These are phyloP conservation scores for Saitoella complicata DNA, from an alignment of 805 yeast species.

Conservation along the genomic window DNA sequence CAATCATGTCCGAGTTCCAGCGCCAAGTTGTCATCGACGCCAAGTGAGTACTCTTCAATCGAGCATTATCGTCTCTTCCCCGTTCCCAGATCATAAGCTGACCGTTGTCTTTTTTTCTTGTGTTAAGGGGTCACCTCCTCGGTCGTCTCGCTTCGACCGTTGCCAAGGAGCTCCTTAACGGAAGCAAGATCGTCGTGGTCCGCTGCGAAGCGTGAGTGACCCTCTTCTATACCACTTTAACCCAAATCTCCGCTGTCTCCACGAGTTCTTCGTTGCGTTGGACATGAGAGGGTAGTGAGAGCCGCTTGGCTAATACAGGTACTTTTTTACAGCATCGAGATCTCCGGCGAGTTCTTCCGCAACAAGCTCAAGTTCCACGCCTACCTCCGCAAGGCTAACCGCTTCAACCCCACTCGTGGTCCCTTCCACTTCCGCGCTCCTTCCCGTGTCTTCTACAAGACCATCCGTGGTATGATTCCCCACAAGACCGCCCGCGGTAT, in stretches of 20 bases:
- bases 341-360: conserved; percentile 99
- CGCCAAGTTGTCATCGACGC: conserved; percentile 1
- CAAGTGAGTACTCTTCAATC: not conserved
- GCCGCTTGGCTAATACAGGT: too few relatives aligned
- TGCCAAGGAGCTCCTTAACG: conserved; percentile 96
- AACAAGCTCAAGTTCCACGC: conserved; percentile 90
- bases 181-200: conserved; percentile 94
- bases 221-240: too few relatives aligned
- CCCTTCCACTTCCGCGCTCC: conserved; percentile 99
- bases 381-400: conserved; percentile 97
- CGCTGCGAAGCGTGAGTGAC: conserved; percentile 58
- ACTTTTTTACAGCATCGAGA: conserved; percentile 41
- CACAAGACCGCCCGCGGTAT: conserved; percentile 99
- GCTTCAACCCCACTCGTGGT: conserved; percentile 97
- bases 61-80: not conserved
- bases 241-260: too few relatives aligned
- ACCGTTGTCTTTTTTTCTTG: not conserved
- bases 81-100: not conserved
- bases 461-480: conserved; percentile 97
- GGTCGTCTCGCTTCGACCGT: conserved; percentile 99
- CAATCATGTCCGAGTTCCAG: conserved; percentile 1
- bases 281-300: too few relatives aligned
- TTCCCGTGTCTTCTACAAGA: conserved; percentile 98
- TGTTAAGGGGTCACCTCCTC: conserved; percentile 89
- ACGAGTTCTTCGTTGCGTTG: too few relatives aligned